Conservation (phyloP, 2,329 filamentous ascomycete genomes). For the Cytospora leucostoma region DNA sequence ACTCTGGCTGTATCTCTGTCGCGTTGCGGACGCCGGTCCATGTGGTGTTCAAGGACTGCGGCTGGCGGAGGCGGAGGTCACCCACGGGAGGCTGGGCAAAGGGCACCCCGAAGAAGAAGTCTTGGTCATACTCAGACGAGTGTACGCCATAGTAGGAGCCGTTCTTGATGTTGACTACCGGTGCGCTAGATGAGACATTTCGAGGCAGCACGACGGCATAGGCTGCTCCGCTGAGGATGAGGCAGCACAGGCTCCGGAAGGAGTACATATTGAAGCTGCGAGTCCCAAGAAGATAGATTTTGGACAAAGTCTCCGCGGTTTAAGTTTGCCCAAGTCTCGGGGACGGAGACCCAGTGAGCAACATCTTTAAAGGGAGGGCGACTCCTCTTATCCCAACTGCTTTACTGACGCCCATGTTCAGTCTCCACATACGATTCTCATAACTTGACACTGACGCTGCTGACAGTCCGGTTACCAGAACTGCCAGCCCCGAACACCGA, state of each 20-base stretch:
- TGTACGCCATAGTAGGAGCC: constrained; percentile 50
- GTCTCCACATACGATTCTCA: no score
- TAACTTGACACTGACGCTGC: no score
- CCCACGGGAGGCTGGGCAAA: constrained; percentile 56
- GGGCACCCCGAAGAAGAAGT: constrained; percentile 57
- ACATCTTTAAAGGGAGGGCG: no score
- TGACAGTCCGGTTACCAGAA: no score
- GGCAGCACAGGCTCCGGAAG: background rate
- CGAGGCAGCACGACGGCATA: background rate
- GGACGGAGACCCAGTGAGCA: no score
- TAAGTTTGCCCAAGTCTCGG: no score
- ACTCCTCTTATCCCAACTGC: no score
- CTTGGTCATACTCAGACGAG: constrained; percentile 45
- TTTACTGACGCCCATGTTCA: no score
- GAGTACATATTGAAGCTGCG: background rate
- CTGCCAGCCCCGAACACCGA: no score
- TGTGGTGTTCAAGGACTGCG: constrained; percentile 49
- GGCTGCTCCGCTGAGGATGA: background rate
- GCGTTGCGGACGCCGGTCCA: constrained; percentile 46
- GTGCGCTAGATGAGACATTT: constrained; percentile 1
- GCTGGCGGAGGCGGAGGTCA: constrained; percentile 52
- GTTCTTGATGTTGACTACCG: constrained; percentile 36
- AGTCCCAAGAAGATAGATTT: no score
- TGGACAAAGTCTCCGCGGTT: no score
- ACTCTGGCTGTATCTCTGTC: constrained; percentile 49